Evolutionary conservation across 306 rosid species (phyloP).

Genomic region (Rosa lucieae): DNA sequence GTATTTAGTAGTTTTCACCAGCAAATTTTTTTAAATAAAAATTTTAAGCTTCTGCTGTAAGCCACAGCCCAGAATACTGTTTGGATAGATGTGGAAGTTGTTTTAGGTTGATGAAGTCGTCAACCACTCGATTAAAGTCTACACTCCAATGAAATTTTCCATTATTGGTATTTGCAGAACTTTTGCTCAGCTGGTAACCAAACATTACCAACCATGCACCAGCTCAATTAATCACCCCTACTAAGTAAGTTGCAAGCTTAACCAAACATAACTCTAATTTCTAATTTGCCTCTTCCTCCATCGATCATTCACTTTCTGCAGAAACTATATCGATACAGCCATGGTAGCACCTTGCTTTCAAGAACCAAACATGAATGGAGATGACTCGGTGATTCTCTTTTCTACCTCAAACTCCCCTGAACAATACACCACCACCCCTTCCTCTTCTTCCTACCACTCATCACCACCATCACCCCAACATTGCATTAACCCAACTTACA

Average conservation of each 20-base stretch:
- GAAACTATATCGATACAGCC: constrained; percentile 5
- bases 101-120: constrained; percentile 1
- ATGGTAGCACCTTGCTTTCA: constrained; percentile 47
- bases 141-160: background rate
- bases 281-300: constrained; percentile 27
- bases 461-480: constrained; percentile 43
- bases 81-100: background rate
- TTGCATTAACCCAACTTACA: constrained; percentile 27
- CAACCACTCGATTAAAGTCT: background rate
- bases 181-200: background rate
- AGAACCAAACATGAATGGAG: constrained; percentile 32
- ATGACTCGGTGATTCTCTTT: constrained; percentile 53
- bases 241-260: constrained; percentile 17
- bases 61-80: background rate
- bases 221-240: background rate
- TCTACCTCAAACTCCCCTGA: constrained; percentile 66
- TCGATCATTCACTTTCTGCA: constrained; percentile 20
- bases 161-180: background rate
- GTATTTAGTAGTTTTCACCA: no score
- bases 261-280: constrained; percentile 35
- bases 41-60: background rate
- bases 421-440: constrained; percentile 46
- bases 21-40: no score
- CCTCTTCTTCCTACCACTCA: constrained; percentile 58
- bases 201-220: constrained; percentile 16